Conservation (phyloP, 1,139 yeast genomes). For the Candida glucosophila region DNA sequence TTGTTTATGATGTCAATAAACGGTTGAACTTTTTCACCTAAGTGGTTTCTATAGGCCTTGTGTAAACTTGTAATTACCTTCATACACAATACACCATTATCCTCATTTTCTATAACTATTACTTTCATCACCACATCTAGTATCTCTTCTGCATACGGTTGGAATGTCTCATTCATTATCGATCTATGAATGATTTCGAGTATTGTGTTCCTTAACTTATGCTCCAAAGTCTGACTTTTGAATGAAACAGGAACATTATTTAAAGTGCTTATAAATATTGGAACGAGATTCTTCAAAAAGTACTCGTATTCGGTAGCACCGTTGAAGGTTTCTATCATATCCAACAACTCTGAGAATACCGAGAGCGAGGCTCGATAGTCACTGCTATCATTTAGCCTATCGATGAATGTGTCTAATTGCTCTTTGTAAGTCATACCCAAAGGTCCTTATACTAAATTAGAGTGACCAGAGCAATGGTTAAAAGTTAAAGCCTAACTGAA, state of each 20-base stretch:
- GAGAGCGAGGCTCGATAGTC: conserved; percentile 58
- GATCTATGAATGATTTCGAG: conserved; percentile 77
- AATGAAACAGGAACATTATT: conserved; percentile 69
- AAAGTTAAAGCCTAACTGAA: too few relatives aligned
- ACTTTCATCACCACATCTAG: conserved; percentile 54
- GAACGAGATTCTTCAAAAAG: conserved; percentile 53
- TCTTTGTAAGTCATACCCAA: conserved; percentile 42
- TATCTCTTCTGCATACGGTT: conserved; percentile 58
- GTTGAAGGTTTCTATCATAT: conserved; percentile 75
- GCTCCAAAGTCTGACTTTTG: conserved; percentile 53
- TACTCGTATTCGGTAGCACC: conserved; percentile 73
- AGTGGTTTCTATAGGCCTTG: conserved; percentile 66
- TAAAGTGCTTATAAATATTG: conserved; percentile 52
- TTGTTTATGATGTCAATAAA: conserved; percentile 71
- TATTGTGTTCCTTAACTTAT: conserved; percentile 64
- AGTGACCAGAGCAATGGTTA: too few relatives aligned
- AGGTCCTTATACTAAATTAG: too few relatives aligned
- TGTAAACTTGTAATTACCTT: conserved; percentile 84
- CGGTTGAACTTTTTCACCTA: conserved; percentile 67
- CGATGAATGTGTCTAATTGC: conserved; percentile 53
- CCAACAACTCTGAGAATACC: conserved; percentile 73
- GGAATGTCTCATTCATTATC: conserved; percentile 75
- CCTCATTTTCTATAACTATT: conserved; percentile 79
- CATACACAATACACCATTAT: conserved; percentile 88
- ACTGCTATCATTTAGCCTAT: conserved; percentile 42